phyloP scores from a whole-genome alignment of 1,139 yeast genomes.

The Diutina pseudorugosa region DNA sequence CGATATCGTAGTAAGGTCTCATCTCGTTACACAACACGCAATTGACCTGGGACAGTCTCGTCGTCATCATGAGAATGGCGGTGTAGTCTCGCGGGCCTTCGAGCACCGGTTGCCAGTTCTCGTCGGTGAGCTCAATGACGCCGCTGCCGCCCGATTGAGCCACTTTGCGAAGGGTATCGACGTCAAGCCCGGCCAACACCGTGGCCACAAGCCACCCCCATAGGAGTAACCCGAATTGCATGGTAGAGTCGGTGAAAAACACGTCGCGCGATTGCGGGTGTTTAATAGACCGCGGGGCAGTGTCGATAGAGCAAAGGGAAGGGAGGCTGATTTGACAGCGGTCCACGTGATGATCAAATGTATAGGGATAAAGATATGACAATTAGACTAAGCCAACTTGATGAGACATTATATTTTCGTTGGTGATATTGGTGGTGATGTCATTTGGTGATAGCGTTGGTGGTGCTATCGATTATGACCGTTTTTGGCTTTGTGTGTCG shows the following conservation, averaged over 20 bases:
- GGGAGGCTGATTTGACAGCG: no score
- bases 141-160: conserved; percentile 1
- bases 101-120: conserved; percentile 45
- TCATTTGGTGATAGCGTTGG: no score
- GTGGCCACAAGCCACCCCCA: conserved; percentile 2
- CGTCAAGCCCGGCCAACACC: not conserved
- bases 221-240: not conserved
- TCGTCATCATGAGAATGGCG: conserved; percentile 56
- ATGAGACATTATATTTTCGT: no score
- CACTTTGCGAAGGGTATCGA: not conserved
- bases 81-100: conserved; percentile 64
- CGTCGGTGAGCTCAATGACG: conserved; percentile 37
- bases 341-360: no score
- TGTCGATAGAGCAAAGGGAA: not conserved
- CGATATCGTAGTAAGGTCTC: conserved; percentile 48
- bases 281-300: not conserved
- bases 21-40: conserved; percentile 67
- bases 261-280: not conserved
- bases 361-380: no score
- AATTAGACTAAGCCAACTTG: no score
- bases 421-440: no score
- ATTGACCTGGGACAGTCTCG: conserved; percentile 59
- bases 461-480: no score
- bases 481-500: no score
- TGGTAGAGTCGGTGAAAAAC: not conserved